Base-by-base conservation (phyloP, 371 early-diverging fungal genomes). In the Mucor mucedo region DNA sequence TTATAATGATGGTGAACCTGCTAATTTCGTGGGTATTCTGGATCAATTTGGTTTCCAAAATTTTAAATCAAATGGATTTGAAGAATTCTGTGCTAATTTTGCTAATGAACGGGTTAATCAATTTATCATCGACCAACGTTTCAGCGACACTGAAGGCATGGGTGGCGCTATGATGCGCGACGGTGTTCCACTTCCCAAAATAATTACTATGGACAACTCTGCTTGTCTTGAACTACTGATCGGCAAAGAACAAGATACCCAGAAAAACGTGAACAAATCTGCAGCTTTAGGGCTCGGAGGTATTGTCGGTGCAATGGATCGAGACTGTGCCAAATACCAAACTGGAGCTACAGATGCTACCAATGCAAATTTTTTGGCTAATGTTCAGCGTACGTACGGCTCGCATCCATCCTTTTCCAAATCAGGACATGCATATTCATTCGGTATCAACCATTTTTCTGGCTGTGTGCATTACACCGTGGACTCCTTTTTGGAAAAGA, bases 31-130 rank as follows among this genome's bases (percentile, higher is more conserved):
- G 29, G 90, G 89, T 33, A 73, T 94, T 44, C 62, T 91, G 7
- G 93, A 92, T 56, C 78, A 91, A 49, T 85, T 89, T 52, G 94
- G 94, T 14, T 89, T 89, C 74, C 86, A 90, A 55, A 73, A 84
- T 69, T 77, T 73, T 53, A 71, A 77, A 50, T 75, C 70, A 50
- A 89, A 86, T 70, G 87, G 86, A 2, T 87, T 93, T 68, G 89
- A 93, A 62, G 89, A 93, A 47, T 87, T 95, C 59, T 83, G 92
- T 48, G 83, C 88, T 67, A 96, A 97, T 79, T 95, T 91, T 76
- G 88, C 91, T 41, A 92, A 92, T 65, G 95, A 94, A 71, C 79
- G 90, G 30, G 72, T 94, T 10, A 87, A 89, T 45, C 84, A 88
- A 59, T 93, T 93, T 67, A 76, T 89, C 65, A 75, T 86, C 62